Evolutionary conservation across 257 asterid genomes (phyloP).

Genomic region (Solanum sitiens): DNA sequence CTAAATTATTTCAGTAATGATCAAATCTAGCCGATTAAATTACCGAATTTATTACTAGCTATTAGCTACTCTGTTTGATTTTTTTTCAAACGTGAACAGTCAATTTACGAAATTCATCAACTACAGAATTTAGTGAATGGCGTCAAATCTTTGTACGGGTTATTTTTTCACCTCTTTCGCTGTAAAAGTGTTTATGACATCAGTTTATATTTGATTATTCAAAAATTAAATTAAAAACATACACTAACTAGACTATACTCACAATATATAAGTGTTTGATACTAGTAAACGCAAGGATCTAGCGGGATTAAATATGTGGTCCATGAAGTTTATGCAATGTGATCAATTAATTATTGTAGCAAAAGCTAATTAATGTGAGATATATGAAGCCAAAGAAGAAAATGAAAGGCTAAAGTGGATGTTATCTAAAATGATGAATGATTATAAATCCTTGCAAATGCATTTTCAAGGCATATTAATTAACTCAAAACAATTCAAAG

Average conservation of each 20-base stretch:
- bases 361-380: constrained; percentile 2
- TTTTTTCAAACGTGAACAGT: no score
- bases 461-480: constrained; percentile 7
- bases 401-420: constrained; percentile 21
- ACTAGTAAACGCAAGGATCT: neutral
- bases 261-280: neutral
- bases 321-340: neutral
- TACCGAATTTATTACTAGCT: neutral
- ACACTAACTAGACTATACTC: neutral
- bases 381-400: constrained; percentile 31
- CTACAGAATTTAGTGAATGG: no score
- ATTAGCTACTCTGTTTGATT: neutral
- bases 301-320: neutral
- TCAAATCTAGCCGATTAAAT: neutral
- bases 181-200: no score
- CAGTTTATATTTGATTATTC: no score
- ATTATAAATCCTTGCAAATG: constrained; percentile 20
- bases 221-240: fast-evolving
- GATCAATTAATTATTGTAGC: neutral
- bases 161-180: no score
- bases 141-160: no score
- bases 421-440: constrained; percentile 19
- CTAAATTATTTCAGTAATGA: neutral
- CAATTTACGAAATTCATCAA: no score
- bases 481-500: neutral